Conservation (phyloP, 2,329 filamentous ascomycete species). For the Paecilomyces sp. region DNA sequence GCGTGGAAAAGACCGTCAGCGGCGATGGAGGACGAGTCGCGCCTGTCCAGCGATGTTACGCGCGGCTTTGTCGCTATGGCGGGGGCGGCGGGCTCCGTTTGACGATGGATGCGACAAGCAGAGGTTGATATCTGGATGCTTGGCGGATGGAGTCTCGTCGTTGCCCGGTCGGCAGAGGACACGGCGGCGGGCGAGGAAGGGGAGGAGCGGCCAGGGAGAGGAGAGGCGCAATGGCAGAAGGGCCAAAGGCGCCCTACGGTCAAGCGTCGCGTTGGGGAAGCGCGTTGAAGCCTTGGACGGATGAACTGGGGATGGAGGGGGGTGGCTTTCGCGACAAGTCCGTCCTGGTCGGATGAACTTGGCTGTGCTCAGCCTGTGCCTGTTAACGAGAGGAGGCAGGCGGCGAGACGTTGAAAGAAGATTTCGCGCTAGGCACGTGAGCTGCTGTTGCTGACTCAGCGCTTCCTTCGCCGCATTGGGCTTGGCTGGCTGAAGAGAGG, state of each 20-base stretch:
- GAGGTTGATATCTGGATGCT: conserved; percentile 14
- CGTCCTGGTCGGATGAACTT: conserved; percentile 27
- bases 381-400: conserved; percentile 24
- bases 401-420: conserved; percentile 25
- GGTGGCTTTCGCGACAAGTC: conserved; percentile 30
- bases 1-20: conserved; percentile 10
- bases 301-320: conserved; percentile 33
- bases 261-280: conserved; percentile 20
- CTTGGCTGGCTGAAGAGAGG: not conserved
- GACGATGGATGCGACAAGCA: conserved; percentile 14
- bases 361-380: conserved; percentile 23
- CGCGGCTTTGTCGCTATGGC: conserved; percentile 13
- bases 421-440: conserved; percentile 22
- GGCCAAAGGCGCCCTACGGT: conserved; percentile 13
- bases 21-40: conserved; percentile 16
- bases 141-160: conserved; percentile 13
- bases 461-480: not conserved
- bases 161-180: conserved; percentile 7
- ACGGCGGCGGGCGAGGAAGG: conserved; percentile 15
- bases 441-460: conserved; percentile 16
- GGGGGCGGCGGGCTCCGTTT: conserved; percentile 11
- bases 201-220: conserved; percentile 11
- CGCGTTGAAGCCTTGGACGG: conserved; percentile 25
- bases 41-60: conserved; percentile 13
- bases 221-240: conserved; percentile 11